These are phyloP conservation scores for Colletotrichum scovillei DNA, from an alignment of 2,329 filamentous ascomycete genomes.

Conservation along the genomic window DNA sequence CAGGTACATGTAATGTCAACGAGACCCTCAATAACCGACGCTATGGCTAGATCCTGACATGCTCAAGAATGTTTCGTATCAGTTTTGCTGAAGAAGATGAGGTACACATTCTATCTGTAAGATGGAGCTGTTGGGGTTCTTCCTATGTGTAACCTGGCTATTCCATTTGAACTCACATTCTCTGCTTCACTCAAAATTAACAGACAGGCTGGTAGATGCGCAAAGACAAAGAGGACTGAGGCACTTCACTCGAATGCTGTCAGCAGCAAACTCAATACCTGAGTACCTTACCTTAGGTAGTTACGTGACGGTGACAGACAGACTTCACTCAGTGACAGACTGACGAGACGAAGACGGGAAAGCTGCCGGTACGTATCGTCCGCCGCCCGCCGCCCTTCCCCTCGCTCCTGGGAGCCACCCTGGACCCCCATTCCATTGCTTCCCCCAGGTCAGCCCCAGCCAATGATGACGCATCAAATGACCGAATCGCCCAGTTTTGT, in stretches of 20 bases:
- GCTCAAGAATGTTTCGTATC: slow-evolving; percentile 1
- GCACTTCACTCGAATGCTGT: too few relatives aligned
- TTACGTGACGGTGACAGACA: neutral
- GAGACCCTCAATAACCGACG: neutral
- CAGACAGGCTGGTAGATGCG: neutral
- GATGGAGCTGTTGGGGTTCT: neutral
- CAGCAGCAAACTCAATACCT: neutral
- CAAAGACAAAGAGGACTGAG: neutral
- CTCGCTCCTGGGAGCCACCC: neutral
- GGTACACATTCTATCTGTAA: neutral
- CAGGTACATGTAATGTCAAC: neutral
- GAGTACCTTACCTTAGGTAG: too few relatives aligned
- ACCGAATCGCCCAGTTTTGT: slow-evolving; percentile 14
- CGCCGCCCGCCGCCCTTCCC: neutral
- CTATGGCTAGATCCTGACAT: neutral
- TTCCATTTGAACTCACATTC: neutral
- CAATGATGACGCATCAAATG: slow-evolving; percentile 24
- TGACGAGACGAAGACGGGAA: neutral
- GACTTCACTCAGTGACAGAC: neutral
- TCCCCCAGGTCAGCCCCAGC: neutral
- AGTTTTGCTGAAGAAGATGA: slow-evolving; percentile 22
- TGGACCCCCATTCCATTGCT: neutral
- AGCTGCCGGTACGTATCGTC: neutral
- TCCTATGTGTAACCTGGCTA: too few relatives aligned
- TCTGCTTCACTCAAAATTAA: neutral